Base-by-base conservation (phyloP, 1,284 basidiomycete genomes). In the Gymnopus androsaceus region DNA sequence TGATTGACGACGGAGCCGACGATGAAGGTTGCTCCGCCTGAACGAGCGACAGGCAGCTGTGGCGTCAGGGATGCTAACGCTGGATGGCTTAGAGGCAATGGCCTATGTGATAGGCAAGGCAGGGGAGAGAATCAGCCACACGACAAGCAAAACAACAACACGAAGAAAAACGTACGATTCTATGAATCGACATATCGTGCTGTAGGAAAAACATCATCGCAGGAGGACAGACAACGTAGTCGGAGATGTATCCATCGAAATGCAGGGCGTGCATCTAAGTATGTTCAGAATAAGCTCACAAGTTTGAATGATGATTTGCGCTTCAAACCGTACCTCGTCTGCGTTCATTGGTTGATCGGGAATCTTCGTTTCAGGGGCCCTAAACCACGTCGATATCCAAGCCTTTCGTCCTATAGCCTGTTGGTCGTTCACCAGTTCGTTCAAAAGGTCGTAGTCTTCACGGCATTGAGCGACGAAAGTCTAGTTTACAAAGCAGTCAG, bases 401-500 rank as follows among this genome's bases (percentile, higher is more conserved):
- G 71, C 79, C 56, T 71, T 78, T 54, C 77, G 75, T 6, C 85
- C 81, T 3, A 88, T 67, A 1, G 75, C 84, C 30, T 79, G 75
- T 4, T 75, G 76, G 64, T 89, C 87, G 63, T 90, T 88, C 61
- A 93, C 79, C 30, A 84, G 72, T 33, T 74, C 71, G 61, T 90
- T 87, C 45, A 95, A 73, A 0, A 77, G 73, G 53, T 88, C 78
- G 56, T 92, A 92, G 67, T 99, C 96, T 34, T 91, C 88, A 56
- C 88, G 82, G 61, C 85, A 88, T 68, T 95, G 90, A 33, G 88
- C 87, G 3, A 99, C 86, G 68, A 99, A 90, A 0, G 87, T 93
- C 91, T 96, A 53, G n/a, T n/a, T n/a, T n/a, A n/a, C n/a, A n/a
- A n/a, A n/a, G n/a, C n/a, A n/a, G n/a, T n/a, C n/a, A n/a, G n/a